Evolutionary conservation across 2,329 filamentous ascomycete species (phyloP), one percentile per base, ranked within the genome.

Genomic region (Lasiodiplodia gonubiensis): DNA sequence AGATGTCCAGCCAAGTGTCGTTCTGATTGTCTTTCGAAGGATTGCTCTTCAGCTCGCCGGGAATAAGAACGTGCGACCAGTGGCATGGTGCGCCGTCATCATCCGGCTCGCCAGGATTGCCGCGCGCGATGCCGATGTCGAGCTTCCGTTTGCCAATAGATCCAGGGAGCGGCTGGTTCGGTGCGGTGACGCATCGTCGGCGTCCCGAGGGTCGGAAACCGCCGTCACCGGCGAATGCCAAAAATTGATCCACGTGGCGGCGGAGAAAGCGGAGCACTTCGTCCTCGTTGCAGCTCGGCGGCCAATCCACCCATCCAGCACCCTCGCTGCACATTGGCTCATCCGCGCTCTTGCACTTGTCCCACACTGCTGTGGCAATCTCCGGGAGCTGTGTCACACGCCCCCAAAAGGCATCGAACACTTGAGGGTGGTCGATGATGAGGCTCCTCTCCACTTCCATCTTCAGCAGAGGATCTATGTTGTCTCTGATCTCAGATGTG

Each of bases 21-120:
- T 77, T 79, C 7, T 73, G 69, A 67, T 39, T 81, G 65, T 85
- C 79, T 25, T 78, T 75, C 6, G 67, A 70, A 16, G 72, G 78
- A 67, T 85, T 84, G 60, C 78, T 81, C 72, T 83, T 83, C 18
- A 85, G 74, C 71, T 84, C 80, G 68, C 82, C 78, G 2, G 78
- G 76, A 39, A 85, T 71, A 5, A 84, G 76, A 60, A 86, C 80
- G 42, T 83, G 75, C 4, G 74, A 78, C 81, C 74, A 84, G 68
- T 68, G 69, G 67, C 70, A 54, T 10, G 68, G 64, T 63, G 68
- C 65, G 39, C 70, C 68, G 51, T 74, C 70, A 12, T 60, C 23
- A 18, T 30, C 48, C 53, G 51, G 39, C 48, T 67, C 37, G 35
- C 12, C 35, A 37, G 35, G 35, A 10, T 37, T 37, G 51, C 51